phyloP scores from a whole-genome alignment of 805 yeast species.

The Lipomyces lipofer region DNA sequence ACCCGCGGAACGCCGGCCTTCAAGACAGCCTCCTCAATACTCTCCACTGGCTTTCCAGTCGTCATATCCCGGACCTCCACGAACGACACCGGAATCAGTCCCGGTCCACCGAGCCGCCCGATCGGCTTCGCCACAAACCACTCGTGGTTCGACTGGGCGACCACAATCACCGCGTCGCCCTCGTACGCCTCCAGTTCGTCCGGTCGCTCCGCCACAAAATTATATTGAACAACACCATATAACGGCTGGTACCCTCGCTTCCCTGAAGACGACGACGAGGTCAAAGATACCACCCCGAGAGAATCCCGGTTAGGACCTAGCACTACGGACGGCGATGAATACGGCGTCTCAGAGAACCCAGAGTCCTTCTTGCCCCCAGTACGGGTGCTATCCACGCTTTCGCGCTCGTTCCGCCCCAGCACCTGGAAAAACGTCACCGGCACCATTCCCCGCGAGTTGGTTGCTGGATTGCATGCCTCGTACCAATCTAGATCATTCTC shows the following conservation, averaged over 20 bases:
- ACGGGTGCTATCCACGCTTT: constrained; percentile 20
- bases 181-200: constrained; percentile 84
- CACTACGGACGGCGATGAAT: background rate
- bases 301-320: constrained; percentile 14
- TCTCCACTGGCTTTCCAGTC: constrained; percentile 59
- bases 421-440: constrained; percentile 83
- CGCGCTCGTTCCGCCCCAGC: constrained; percentile 42
- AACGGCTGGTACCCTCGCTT: constrained; percentile 45
- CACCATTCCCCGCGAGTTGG: constrained; percentile 77
- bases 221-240: constrained; percentile 83
- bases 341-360: constrained; percentile 18
- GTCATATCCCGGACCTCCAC: constrained; percentile 81
- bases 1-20: constrained; percentile 81
- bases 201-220: constrained; percentile 73
- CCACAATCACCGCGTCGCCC: constrained; percentile 87
- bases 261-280: constrained; percentile 22
- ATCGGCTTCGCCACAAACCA: constrained; percentile 99
- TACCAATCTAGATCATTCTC: constrained; percentile 65
- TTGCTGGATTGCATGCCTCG: constrained; percentile 84
- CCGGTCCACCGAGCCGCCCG: constrained; percentile 90
- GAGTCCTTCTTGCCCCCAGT: constrained; percentile 12
- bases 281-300: constrained; percentile 17
- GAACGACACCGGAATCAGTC: constrained; percentile 88
- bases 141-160: constrained; percentile 94
- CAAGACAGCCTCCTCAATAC: constrained; percentile 58